phyloP scores from a whole-genome alignment of 495 filamentous ascomycete genomes.

The Penicillium antarcticum region DNA sequence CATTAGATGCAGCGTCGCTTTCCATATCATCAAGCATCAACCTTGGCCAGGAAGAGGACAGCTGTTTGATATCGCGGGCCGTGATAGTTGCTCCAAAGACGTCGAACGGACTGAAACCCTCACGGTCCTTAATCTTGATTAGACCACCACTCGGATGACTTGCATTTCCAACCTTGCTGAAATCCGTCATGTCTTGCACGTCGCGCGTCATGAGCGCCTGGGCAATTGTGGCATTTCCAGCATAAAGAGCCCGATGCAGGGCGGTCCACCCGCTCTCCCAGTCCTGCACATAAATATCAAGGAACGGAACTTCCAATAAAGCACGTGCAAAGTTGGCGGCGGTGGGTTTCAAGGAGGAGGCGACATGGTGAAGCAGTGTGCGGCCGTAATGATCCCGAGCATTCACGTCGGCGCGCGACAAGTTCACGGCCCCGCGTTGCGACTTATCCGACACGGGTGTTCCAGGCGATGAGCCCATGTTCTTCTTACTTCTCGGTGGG shows the following conservation, averaged over 20 bases:
- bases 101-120: conserved; percentile 93
- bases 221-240: conserved; percentile 86
- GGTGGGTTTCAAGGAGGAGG: conserved; percentile 65
- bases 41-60: conserved; percentile 19
- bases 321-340: conserved; percentile 71
- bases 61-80: conserved; percentile 46
- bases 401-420: conserved; percentile 75
- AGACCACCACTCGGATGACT: conserved; percentile 56
- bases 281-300: conserved; percentile 84
- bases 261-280: conserved; percentile 94
- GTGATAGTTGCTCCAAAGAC: conserved; percentile 81
- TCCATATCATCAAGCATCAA: conserved; percentile 16
- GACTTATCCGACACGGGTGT: conserved; percentile 24
- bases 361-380: conserved; percentile 82
- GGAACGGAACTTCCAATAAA: conserved; percentile 73
- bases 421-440: conserved; percentile 14
- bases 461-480: conserved; percentile 27
- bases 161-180: conserved; percentile 42
- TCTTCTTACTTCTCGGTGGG: conserved; percentile 38
- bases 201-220: conserved; percentile 75
- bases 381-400: conserved; percentile 72
- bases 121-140: conserved; percentile 92
- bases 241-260: conserved; percentile 87
- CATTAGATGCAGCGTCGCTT: conserved; percentile 34
- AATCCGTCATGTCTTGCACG: conserved; percentile 57